These are phyloP conservation scores for Rutstroemia sp. DNA, from an alignment of 2,329 filamentous ascomycete species.

Conservation along the genomic window DNA sequence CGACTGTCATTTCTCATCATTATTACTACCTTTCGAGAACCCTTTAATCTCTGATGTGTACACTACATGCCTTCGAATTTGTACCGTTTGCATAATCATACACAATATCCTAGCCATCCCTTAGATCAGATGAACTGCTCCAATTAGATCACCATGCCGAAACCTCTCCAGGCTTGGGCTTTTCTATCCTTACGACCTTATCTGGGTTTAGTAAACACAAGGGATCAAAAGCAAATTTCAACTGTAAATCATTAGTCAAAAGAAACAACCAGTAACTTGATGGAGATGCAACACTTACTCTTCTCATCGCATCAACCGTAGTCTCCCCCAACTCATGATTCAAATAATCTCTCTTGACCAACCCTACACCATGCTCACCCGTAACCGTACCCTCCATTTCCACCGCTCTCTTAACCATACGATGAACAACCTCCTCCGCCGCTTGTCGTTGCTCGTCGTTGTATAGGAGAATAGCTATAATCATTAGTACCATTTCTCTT, in stretches of 20 bases:
- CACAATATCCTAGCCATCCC: not conserved
- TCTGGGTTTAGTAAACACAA: constrained; percentile 59
- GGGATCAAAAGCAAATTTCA: constrained; percentile 76
- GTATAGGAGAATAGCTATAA: constrained; percentile 47
- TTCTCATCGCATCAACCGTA: constrained; percentile 78
- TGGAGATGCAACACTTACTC: constrained; percentile 40
- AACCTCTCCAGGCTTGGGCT: constrained; percentile 41
- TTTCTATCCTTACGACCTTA: constrained; percentile 58
- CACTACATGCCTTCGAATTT: too few species aligned
- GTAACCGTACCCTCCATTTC: constrained; percentile 82
- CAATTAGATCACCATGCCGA: constrained; percentile 34
- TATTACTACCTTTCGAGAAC: too few species aligned
- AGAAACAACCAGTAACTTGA: not conserved
- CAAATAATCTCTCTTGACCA: constrained; percentile 80
- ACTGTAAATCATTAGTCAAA: constrained; percentile 35
- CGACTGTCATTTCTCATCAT: too few species aligned
- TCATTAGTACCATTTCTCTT: constrained; percentile 6
- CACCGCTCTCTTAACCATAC: constrained; percentile 80
- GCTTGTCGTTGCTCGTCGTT: constrained; percentile 59
- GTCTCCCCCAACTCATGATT: constrained; percentile 66
- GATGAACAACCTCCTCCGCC: constrained; percentile 66
- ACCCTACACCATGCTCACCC: constrained; percentile 75
- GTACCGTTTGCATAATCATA: not conserved
- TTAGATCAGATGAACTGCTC: not conserved
- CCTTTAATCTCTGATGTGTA: too few species aligned